Base-by-base conservation (phyloP, 257 asterid genomes). In the Coffea eugenioides region DNA sequence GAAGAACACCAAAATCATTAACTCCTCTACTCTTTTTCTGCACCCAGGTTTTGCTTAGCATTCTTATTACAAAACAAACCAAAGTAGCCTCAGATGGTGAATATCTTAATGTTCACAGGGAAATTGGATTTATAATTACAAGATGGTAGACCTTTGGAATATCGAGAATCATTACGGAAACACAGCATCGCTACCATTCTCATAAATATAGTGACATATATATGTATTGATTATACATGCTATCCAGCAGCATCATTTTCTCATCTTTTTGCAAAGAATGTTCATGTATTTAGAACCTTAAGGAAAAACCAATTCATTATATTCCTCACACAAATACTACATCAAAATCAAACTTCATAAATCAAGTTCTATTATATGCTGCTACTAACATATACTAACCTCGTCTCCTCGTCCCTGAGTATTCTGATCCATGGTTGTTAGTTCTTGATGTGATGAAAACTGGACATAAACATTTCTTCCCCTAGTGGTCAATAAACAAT, bases 381-480 rank as follows among this genome's bases (percentile, higher is more conserved):
- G 79, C 49, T 21, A 39, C n/a, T 59, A 34, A 27, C 9, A 48
- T 25, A 71, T 36, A 85, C 84, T 87, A 89, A 96, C 99, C 99
- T 96, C 99, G 14, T 96, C 99, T 80, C 85, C 99, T 81, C 97
- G 90, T 56, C 95, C 93, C 83, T 96, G 99, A 48, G 96, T 25
- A 87, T 82, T 90, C 86, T 96, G 99, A 83, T 96, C 99, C 91
- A 92, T 86, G 74, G 97, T 89, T 67, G 98, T 96, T 81, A 96
- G 86, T 83, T 96, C 99, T 86, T 96, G 99, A 85, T 96, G 99
- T 71, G 99, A 96, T 77, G 99, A 94, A 87, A 92, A 96, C 78
- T 96, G 99, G 84, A 94, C 84, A 82, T 96, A 96, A 69, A 96
- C 97, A 83, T 96, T 96, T 86, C 99, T 89, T 78, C 99, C 99